Percentiles rank a stretch among this genome's conserved stretches.
Evolutionary conservation across 495 filamentous ascomycete species (phyloP).

Genomic region (Alectoria sarmentosa): DNA sequence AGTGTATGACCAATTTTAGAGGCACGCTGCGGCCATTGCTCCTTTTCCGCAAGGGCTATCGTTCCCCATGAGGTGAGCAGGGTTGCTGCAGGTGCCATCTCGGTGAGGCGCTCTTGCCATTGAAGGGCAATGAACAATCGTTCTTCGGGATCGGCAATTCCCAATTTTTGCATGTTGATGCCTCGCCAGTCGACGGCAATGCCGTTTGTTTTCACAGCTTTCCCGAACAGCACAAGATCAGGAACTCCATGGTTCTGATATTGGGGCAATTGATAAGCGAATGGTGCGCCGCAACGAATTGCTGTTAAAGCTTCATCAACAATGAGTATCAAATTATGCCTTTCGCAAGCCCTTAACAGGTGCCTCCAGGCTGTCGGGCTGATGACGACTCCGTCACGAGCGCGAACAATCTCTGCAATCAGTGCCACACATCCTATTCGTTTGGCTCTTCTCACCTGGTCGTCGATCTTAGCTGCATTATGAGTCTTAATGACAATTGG

Average conservation of each 20-base stretch:
- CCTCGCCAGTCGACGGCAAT: conserved; percentile 26
- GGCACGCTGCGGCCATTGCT: conserved; percentile 13
- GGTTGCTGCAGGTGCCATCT: conserved; percentile 15
- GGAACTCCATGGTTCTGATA: conserved; percentile 21
- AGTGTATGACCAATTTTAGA: conserved; percentile 9
- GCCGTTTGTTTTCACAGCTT: conserved; percentile 25
- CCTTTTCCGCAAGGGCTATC: conserved; percentile 7
- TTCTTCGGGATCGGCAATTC: conserved; percentile 14
- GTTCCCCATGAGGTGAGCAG: conserved; percentile 20
- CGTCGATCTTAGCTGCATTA: neutral
- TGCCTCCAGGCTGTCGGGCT: conserved; percentile 6
- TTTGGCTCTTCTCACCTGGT: conserved; percentile 9
- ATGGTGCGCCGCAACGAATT: conserved; percentile 27
- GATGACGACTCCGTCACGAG: conserved; percentile 11
- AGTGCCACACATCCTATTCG: conserved; percentile 12
- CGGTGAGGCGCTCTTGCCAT: conserved; percentile 24
- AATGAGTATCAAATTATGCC: conserved; percentile 22
- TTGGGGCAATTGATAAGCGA: conserved; percentile 26
- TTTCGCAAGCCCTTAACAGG: conserved; percentile 18
- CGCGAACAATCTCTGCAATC: conserved; percentile 15
- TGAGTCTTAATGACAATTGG: conserved; percentile 4
- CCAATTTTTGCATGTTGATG: conserved; percentile 22
- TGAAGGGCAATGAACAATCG: conserved; percentile 19
- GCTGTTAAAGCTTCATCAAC: conserved; percentile 28
- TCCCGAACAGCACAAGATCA: conserved; percentile 28